Base-by-base conservation (phyloP, 164 flowering plant species). In the Magnolia changhungtana region DNA sequence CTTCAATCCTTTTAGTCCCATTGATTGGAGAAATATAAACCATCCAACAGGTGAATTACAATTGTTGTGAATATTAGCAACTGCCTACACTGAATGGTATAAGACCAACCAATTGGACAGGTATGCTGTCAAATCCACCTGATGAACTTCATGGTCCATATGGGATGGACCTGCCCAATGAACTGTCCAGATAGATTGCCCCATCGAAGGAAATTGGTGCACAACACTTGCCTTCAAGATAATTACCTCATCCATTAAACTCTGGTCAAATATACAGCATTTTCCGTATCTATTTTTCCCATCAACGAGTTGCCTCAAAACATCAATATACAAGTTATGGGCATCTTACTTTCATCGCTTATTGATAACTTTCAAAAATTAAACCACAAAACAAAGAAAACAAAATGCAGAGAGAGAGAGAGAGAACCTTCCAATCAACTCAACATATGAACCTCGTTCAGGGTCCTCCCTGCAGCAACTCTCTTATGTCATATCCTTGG, bases 401-500 rank as follows among this genome's bases (percentile, higher is more conserved):
- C 45, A 55, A 21, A 19, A 49, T 7, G 50, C 18, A 50, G 24
- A 20, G 7, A 49, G 2, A 19, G 50, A 20, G 23, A 50, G 49
- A 55, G 55, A 21, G 9, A 23, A 7, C 31, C 14, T n/a, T 23
- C n/a, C 31, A 14, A 20, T 20, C 11, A 72, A 58, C 24, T 52
- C 37, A 72, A 10, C 5, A 50, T 19, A 20, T 58, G n/a, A 19
- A 51, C 45, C 58, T 72, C 31, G 67, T 75, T 86, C 82, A 87
- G 67, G 87, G 79, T 77, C 88, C 88, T 78, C 88, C 88, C 80
- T 93, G 99, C 82, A 95, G 74, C 80, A 95, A 74, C 76, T 95
- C 95, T 83, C 76, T 91, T 86, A 95, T 90, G 78, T 93, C 94
- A 77, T 93, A 93, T 70, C 97, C 99, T 86, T 93, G 96, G 50